Base-by-base conservation (phyloP, 1,284 basidiomycete species). In the Ustilago trichophora region DNA sequence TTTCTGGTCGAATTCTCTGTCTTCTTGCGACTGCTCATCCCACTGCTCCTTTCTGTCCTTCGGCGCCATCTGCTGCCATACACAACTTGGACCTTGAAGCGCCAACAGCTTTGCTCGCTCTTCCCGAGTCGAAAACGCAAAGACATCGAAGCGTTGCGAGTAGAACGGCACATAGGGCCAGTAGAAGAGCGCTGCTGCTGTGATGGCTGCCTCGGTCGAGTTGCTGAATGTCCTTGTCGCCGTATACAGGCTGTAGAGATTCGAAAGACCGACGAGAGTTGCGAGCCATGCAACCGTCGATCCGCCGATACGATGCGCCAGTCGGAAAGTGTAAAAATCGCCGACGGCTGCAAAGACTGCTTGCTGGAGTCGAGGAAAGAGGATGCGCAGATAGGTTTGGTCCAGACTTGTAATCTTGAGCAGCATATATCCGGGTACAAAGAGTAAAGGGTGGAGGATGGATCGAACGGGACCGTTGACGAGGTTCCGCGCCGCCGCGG, bases 201-300 rank as follows among this genome's bases (percentile, higher is more conserved):
- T 91, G 34, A 98, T 82, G 0, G 91, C 88, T 0, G 93, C 93
- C 80, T 99, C 96, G 18, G 93, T 83, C 6, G 93, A 94, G 79
- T 98, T 99, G 13, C 93, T 95, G 32, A 98, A 85, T 0, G 93
- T 92, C 18, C 96, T 87, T 5, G 92, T 90, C 11, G 96, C 85
- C 1, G 92, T 88, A 49, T 95, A 85, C 0, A 87, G 87, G 78
- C 95, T 87, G 83, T 97, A 98, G 72, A 95, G 87, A 0, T 91
- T 95, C 0, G 89, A 87, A 34, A 93, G 80, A 9, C 92, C 95
- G 29, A 95, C 83, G 55, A 94, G 85, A 18, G n/a, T 13, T 21
- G 47, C 19, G 31, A 36, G 40, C 31, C 49, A 82, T 0, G 86
- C 87, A 59, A 89, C 88, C 35, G 84, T 83, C 16, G 83, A 82